Evolutionary conservation across 495 filamentous ascomycete genomes (phyloP).

Genomic region (Poronia punctata): DNA sequence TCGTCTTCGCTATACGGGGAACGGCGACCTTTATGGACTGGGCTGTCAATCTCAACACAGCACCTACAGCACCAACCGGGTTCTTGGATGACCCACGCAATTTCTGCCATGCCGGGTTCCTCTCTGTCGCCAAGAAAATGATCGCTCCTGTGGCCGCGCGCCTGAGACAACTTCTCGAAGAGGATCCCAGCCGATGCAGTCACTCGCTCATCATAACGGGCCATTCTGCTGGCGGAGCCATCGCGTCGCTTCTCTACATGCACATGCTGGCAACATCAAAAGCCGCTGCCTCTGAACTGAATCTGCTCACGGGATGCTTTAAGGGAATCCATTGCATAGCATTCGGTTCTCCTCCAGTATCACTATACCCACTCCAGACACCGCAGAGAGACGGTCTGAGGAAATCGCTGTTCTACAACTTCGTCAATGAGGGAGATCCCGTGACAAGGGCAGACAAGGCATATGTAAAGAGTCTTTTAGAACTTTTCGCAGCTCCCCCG

Average conservation of each 20-base stretch:
- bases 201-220: constrained; percentile 75
- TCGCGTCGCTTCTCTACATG: constrained; percentile 67
- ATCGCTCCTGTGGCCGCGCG: constrained; percentile 60
- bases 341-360: constrained; percentile 73
- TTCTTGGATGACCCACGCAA: constrained; percentile 74
- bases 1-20: constrained; percentile 75
- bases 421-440: constrained; percentile 81
- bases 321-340: constrained; percentile 74
- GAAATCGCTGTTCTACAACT: constrained; percentile 65
- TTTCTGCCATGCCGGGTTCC: constrained; percentile 69
- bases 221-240: constrained; percentile 76
- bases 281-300: constrained; percentile 56
- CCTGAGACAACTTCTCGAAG: constrained; percentile 58
- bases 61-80: constrained; percentile 52
- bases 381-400: constrained; percentile 40
- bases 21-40: constrained; percentile 76
- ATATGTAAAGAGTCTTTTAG: constrained; percentile 63
- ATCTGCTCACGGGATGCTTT: constrained; percentile 58
- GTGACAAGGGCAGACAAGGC: constrained; percentile 68
- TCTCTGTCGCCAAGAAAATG: constrained; percentile 69
- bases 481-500: constrained; percentile 58
- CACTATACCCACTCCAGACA: constrained; percentile 57
- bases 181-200: constrained; percentile 57
- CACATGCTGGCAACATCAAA: constrained; percentile 62
- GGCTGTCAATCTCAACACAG: constrained; percentile 67